Percentiles rank a stretch among this genome's conserved stretches.
Conservation (phyloP, 768 basidiomycete species). For the Amanita pseudoporphyria region DNA sequence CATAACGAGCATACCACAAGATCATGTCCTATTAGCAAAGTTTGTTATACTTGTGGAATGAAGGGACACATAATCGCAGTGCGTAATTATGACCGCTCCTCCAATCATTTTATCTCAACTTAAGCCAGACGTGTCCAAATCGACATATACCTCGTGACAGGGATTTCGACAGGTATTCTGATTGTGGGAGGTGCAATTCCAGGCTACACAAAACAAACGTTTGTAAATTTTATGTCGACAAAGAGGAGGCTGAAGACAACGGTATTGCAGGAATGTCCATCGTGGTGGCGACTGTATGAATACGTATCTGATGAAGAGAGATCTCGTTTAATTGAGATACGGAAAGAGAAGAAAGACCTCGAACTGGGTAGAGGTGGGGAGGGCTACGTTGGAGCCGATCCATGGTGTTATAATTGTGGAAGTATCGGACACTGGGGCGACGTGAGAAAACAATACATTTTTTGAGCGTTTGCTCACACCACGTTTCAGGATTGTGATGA, state of each 20-base stretch:
- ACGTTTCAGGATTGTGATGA: constrained; percentile 51
- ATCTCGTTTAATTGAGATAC: constrained; percentile 28
- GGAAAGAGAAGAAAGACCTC: constrained; percentile 40
- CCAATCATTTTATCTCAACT: constrained; percentile 4
- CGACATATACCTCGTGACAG: constrained; percentile 23
- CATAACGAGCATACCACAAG: constrained; percentile 72
- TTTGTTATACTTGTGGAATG: constrained; percentile 75
- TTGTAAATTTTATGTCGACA: constrained; percentile 14
- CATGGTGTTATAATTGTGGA: constrained; percentile 83
- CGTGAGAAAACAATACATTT: constrained; percentile 31
- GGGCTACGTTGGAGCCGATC: constrained; percentile 62
- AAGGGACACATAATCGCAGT: constrained; percentile 73
- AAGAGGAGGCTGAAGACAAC: background rate
- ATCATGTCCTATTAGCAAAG: constrained; percentile 73
- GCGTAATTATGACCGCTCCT: constrained; percentile 11
- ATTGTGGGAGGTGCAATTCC: constrained; percentile 67
- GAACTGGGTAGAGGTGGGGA: constrained; percentile 64
- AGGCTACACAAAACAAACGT: constrained; percentile 56
- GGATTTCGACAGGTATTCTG: constrained; percentile 24
- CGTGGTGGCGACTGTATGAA: constrained; percentile 72
- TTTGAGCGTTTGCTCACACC: background rate
- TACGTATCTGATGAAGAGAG: constrained; percentile 54
- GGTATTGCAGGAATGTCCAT: constrained; percentile 63
- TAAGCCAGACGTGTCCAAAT: constrained; percentile 60
- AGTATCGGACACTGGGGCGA: constrained; percentile 68